These are phyloP conservation scores for rapeseed (Brassica napus) DNA, from an alignment of 345 rosid species.

Conservation along the genomic window DNA sequence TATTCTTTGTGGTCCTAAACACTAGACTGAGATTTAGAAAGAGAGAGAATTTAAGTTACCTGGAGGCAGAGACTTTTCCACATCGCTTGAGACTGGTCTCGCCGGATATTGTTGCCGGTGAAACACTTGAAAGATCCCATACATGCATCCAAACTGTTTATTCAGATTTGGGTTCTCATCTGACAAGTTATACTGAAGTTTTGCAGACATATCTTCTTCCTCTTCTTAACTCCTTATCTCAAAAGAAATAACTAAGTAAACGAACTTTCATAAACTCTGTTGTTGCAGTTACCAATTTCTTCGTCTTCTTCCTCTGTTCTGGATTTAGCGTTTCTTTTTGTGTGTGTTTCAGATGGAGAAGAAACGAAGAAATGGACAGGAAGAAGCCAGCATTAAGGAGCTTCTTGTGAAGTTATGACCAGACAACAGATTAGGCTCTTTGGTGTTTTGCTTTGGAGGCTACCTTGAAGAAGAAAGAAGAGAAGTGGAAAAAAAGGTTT, in stretches of 20 bases:
- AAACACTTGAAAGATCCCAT: conserved; percentile 78
- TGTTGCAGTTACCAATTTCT: conserved; percentile 10
- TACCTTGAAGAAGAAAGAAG: conserved; percentile 43
- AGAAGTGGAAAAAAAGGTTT: not conserved
- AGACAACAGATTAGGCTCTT: conserved; percentile 38
- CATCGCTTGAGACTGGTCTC: conserved; percentile 25
- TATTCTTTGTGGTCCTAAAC: conserved; percentile 27
- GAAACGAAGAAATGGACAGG: conserved; percentile 35
- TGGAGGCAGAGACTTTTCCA: conserved; percentile 30
- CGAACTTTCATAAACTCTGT: conserved; percentile 15
- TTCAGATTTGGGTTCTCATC: conserved; percentile 73
- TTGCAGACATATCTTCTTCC: conserved; percentile 60
- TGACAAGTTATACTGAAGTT: conserved; percentile 52
- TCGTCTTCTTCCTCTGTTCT: conserved; percentile 14
- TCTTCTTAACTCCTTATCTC: conserved; percentile 13
- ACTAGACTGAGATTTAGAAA: conserved; percentile 19
- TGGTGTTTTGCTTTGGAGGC: conserved; percentile 30
- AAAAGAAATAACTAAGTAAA: not conserved
- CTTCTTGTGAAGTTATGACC: conserved; percentile 33
- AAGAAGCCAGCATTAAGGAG: conserved; percentile 37
- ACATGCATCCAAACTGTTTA: conserved; percentile 89
- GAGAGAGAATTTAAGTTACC: conserved; percentile 33
- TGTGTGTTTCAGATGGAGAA: conserved; percentile 26
- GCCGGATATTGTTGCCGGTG: conserved; percentile 58
- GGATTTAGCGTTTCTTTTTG: not conserved